A percentile compares a stretch with the other conserved stretches of the same genome.
These are phyloP conservation scores for Umbelopsis sp. DNA, from an alignment of 192 early-diverging fungal species.

Conservation along the genomic window DNA sequence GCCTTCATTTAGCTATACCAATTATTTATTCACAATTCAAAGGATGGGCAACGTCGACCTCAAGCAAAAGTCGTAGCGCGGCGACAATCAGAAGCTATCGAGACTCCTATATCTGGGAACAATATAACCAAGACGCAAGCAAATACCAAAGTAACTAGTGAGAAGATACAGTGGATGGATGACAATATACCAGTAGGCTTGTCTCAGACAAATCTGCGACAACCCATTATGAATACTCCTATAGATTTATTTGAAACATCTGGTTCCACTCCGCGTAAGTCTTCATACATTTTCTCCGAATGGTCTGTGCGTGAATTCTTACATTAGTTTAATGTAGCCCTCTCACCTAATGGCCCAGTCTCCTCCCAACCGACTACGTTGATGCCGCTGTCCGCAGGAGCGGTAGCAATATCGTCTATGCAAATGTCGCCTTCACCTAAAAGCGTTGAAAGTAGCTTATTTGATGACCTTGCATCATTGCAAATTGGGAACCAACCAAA, in stretches of 20 bases:
- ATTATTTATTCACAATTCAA: not conserved
- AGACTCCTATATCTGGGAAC: not conserved
- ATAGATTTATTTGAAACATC: not conserved
- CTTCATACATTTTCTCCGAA: not conserved
- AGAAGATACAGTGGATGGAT: not conserved
- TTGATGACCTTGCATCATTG: slow-evolving; percentile 11
- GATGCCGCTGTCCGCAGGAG: not conserved
- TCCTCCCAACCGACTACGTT: not conserved
- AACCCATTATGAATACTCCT: not conserved
- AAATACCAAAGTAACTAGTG: not conserved
- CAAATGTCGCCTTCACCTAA: not conserved
- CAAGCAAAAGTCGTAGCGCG: not conserved
- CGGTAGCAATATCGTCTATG: not conserved
- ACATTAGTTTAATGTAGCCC: not conserved
- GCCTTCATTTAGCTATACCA: too few species aligned
- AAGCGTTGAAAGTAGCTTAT: not conserved
- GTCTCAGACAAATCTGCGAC: not conserved
- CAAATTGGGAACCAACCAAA: not conserved
- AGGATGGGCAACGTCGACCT: slow-evolving; percentile 2
- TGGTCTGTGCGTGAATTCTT: not conserved
- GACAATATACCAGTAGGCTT: slow-evolving; percentile 2
- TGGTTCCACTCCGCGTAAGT: not conserved
- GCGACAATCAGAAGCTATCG: not conserved
- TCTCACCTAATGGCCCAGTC: not conserved
- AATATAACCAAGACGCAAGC: not conserved